Percentiles rank a stretch among this genome's conserved stretches.
phyloP scores from a whole-genome alignment of 805 yeast species.

The Monosporozyma yasuniensis region DNA sequence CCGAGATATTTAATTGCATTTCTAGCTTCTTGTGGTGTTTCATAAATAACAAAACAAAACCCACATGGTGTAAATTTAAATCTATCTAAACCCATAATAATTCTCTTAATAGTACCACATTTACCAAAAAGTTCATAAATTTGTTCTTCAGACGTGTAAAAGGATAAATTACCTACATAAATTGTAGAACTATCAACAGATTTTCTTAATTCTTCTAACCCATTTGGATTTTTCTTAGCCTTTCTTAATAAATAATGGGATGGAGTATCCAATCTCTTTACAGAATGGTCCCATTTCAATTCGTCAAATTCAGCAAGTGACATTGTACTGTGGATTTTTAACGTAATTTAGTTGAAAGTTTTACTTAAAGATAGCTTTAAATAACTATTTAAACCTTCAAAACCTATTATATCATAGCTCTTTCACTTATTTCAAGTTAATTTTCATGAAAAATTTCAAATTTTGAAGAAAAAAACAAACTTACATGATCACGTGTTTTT shows the following conservation, averaged over 20 bases:
- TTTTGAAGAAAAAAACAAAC: too few species aligned
- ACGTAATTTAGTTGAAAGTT: neutral
- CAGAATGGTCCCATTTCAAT: conserved; percentile 51
- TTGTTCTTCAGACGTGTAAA: conserved; percentile 92
- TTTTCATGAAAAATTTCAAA: too few species aligned
- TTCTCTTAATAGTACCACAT: conserved; percentile 68
- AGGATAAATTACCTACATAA: conserved; percentile 85
- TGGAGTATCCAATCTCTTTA: conserved; percentile 62
- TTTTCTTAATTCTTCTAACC: conserved; percentile 54
- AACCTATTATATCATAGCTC: too few species aligned
- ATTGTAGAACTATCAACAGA: conserved; percentile 65
- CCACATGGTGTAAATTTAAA: conserved; percentile 92
- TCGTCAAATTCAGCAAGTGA: conserved; percentile 44
- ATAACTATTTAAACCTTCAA: too few species aligned
- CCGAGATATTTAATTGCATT: conserved; percentile 76
- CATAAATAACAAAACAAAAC: conserved; percentile 84
- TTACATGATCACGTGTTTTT: too few species aligned
- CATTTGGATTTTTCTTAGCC: conserved; percentile 44
- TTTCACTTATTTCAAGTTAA: too few species aligned
- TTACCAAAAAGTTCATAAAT: conserved; percentile 77
- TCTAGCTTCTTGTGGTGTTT: conserved; percentile 58
- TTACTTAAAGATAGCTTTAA: too few species aligned
- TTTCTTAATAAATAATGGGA: conserved; percentile 59
- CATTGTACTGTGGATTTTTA: conserved; percentile 16
- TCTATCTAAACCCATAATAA: conserved; percentile 92